Evolutionary conservation across 768 basidiomycete species (phyloP).

Genomic region (Strobilomyces echinocephalus): DNA sequence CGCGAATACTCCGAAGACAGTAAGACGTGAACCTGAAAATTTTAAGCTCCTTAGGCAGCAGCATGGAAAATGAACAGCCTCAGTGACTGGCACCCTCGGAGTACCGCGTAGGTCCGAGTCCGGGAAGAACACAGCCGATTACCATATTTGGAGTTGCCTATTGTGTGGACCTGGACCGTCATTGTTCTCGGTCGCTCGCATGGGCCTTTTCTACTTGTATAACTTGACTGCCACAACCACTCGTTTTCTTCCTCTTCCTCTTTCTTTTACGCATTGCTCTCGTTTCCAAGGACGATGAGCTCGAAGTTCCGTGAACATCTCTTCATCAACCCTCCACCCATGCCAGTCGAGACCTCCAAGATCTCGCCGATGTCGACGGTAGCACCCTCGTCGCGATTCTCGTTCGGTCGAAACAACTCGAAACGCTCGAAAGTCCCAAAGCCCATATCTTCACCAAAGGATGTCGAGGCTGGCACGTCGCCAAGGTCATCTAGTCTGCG

Average conservation of each 20-base stretch:
- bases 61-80: neutral
- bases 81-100: too few species aligned
- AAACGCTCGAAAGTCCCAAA: constrained; percentile 4
- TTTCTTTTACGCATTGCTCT: neutral
- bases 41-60: too few species aligned
- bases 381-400: constrained; percentile 24
- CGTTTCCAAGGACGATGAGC: constrained; percentile 14
- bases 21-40: too few species aligned
- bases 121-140: neutral
- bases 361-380: constrained; percentile 44
- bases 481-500: constrained; percentile 21
- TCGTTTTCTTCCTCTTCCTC: constrained; percentile 6
- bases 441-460: constrained; percentile 7
- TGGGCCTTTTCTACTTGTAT: neutral
- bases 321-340: constrained; percentile 16
- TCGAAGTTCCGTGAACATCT: constrained; percentile 32
- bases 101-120: too few species aligned
- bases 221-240: constrained; percentile 6
- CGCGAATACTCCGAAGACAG: too few species aligned
- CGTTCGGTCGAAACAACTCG: constrained; percentile 19
- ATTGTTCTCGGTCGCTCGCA: constrained; percentile 18
- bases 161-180: constrained; percentile 8
- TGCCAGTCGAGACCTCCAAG: constrained; percentile 32
- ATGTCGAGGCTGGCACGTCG: constrained; percentile 24
- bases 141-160: constrained; percentile 14